Conservation (phyloP, 2,329 filamentous ascomycete species). For the Colletotrichum trifolii region DNA sequence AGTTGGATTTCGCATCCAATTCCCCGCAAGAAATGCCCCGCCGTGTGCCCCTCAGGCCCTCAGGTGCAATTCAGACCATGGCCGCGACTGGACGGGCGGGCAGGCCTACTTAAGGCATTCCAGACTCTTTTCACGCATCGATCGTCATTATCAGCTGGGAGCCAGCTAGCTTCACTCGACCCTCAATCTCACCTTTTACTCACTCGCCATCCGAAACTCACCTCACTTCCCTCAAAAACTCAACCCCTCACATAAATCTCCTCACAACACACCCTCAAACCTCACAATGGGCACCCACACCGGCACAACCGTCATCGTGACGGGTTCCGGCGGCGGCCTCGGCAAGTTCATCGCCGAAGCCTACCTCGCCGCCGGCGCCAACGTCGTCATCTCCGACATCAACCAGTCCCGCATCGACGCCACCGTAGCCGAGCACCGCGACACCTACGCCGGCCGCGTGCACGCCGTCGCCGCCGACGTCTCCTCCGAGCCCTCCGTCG, state of each 20-base stretch:
- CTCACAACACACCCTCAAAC: background rate
- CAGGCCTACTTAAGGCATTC: background rate
- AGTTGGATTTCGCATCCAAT: no score
- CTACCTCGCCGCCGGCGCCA: slow-evolving; percentile 45
- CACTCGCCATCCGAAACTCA: background rate
- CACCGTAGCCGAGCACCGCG: slow-evolving; percentile 23
- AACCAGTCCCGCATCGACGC: slow-evolving; percentile 35
- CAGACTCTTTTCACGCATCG: slow-evolving; percentile 1
- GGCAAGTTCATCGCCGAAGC: slow-evolving; percentile 45
- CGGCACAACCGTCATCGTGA: slow-evolving; percentile 46
- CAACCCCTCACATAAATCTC: background rate
- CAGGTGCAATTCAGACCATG: no score
- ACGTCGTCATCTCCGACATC: slow-evolving; percentile 49
- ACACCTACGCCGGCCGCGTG: slow-evolving; percentile 33
- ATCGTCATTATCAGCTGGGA: background rate
- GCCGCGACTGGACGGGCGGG: no score
- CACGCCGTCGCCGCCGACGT: slow-evolving; percentile 31
- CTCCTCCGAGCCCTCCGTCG: slow-evolving; percentile 28
- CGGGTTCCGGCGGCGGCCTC: slow-evolving; percentile 47
- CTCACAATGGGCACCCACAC: slow-evolving; percentile 23
- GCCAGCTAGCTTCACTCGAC: no score
- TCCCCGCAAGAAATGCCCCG: no score
- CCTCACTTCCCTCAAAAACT: background rate
- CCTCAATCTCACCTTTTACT: background rate
- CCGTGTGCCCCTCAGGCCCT: no score